A percentile compares a stretch with the other conserved stretches of the same genome.
phyloP scores from a whole-genome alignment of 192 early-diverging fungal species.

The Rhizoclosmatium sp. region DNA sequence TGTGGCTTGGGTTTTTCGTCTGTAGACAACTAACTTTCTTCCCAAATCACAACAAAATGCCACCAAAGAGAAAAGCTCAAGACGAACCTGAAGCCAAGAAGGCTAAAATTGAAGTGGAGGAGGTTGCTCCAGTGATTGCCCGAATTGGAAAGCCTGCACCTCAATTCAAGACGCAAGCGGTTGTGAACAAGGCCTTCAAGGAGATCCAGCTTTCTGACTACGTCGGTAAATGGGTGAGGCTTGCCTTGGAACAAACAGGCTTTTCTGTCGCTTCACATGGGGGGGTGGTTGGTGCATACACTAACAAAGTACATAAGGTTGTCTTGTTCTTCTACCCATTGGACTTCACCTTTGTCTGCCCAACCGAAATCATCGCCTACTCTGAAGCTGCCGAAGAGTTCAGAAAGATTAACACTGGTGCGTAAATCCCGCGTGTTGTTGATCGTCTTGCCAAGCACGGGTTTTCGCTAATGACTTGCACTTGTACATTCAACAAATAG shows the following conservation, averaged over 20 bases:
- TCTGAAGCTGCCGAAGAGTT: constrained; percentile 67
- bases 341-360: constrained; percentile 63
- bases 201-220: constrained; percentile 66
- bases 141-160: constrained; percentile 55
- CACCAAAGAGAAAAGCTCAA: constrained; percentile 4
- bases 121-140: background rate
- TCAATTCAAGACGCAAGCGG: constrained; percentile 68
- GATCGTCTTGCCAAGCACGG: too few relatives aligned
- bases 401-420: constrained; percentile 43
- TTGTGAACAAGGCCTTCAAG: constrained; percentile 77
- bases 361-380: constrained; percentile 67
- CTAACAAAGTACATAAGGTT: constrained; percentile 12
- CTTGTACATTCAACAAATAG: constrained; percentile 39
- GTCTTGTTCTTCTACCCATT: constrained; percentile 61
- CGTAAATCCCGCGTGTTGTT: background rate
- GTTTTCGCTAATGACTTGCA: too few relatives aligned
- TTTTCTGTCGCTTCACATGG: background rate
- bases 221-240: constrained; percentile 59
- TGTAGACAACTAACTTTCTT: too few relatives aligned
- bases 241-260: background rate
- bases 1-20: too few relatives aligned
- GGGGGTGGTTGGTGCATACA: background rate
- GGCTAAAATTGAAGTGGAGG: background rate
- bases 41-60: background rate
- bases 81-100: background rate